Percentiles rank a stretch among this genome's conserved stretches.
phyloP scores from a whole-genome alignment of 2,329 filamentous ascomycete species.

The Phialophora expanda region DNA sequence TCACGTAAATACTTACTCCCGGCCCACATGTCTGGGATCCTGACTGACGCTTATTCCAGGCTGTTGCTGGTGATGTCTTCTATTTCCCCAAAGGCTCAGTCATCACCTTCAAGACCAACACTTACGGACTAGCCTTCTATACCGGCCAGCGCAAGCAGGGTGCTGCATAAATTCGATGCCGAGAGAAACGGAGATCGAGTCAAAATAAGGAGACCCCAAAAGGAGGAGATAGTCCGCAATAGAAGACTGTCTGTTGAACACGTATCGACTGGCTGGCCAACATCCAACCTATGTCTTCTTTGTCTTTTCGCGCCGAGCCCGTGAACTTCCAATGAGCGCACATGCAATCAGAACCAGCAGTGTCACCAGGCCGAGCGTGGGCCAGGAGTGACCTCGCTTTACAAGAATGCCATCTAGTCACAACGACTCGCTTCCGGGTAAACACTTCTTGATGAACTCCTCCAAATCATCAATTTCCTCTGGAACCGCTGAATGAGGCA shows the following conservation, averaged over 20 bases:
- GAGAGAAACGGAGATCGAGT: neutral
- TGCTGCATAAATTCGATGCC: conserved; percentile 35
- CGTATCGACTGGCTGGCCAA: neutral
- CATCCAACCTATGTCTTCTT: conserved; percentile 23
- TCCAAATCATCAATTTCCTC: conserved; percentile 85
- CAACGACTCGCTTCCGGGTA: conserved; percentile 26
- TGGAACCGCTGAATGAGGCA: conserved; percentile 76
- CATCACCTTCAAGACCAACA: conserved; percentile 70
- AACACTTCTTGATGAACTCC: conserved; percentile 58
- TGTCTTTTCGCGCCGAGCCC: conserved; percentile 19
- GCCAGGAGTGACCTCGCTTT: neutral
- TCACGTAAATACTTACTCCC: conserved; percentile 24
- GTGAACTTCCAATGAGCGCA: conserved; percentile 13
- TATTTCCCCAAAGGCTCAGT: conserved; percentile 70
- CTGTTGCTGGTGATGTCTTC: conserved; percentile 68
- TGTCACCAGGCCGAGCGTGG: conserved; percentile 1
- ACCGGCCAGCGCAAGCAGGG: conserved; percentile 42
- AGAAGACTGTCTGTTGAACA: neutral
- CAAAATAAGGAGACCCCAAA: neutral
- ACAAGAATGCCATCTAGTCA: conserved; percentile 24
- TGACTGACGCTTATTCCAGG: conserved; percentile 46
- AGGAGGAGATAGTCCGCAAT: conserved; percentile 8
- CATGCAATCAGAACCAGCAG: conserved; percentile 20
- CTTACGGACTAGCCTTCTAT: conserved; percentile 67
- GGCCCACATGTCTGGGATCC: neutral